Percentiles rank a stretch among this genome's conserved stretches.
Evolutionary conservation across 2,329 filamentous ascomycete species (phyloP).

Genomic region (Diaporthe eres): DNA sequence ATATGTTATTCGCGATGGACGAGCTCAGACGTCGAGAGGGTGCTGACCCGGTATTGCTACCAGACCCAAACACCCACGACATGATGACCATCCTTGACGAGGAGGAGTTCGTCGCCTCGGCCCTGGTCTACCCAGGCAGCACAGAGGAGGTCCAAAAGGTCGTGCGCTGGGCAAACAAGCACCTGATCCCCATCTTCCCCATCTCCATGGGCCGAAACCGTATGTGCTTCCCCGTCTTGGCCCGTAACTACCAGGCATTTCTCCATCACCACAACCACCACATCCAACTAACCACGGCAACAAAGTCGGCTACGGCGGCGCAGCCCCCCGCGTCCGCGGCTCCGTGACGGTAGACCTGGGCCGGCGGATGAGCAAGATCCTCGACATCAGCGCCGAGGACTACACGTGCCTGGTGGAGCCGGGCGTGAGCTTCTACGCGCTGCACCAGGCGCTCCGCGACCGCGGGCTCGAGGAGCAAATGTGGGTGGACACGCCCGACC

Average conservation of each 20-base stretch:
- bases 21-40: constrained; percentile 31
- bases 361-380: constrained; percentile 56
- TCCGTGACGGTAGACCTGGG: constrained; percentile 59
- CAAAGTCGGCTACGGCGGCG: constrained; percentile 58
- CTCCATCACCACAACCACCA: too few species aligned
- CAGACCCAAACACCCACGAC: constrained; percentile 51
- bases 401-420: constrained; percentile 59
- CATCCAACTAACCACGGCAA: neutral
- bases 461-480: constrained; percentile 53
- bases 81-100: constrained; percentile 56
- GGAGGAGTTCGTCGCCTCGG: constrained; percentile 58
- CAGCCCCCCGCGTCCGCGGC: constrained; percentile 59
- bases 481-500: constrained; percentile 59
- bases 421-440: constrained; percentile 56
- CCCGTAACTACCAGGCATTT: neutral
- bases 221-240: neutral
- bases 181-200: constrained; percentile 54
- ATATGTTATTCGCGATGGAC: neutral
- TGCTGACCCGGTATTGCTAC: neutral
- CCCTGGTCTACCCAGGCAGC: constrained; percentile 51
- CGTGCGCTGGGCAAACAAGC: constrained; percentile 53
- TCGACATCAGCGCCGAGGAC: constrained; percentile 55
- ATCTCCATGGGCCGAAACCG: constrained; percentile 56
- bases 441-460: constrained; percentile 54
- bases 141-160: constrained; percentile 53